These are phyloP conservation scores for Mariannaea elegans DNA, from an alignment of 2,329 filamentous ascomycete species.

Conservation along the genomic window DNA sequence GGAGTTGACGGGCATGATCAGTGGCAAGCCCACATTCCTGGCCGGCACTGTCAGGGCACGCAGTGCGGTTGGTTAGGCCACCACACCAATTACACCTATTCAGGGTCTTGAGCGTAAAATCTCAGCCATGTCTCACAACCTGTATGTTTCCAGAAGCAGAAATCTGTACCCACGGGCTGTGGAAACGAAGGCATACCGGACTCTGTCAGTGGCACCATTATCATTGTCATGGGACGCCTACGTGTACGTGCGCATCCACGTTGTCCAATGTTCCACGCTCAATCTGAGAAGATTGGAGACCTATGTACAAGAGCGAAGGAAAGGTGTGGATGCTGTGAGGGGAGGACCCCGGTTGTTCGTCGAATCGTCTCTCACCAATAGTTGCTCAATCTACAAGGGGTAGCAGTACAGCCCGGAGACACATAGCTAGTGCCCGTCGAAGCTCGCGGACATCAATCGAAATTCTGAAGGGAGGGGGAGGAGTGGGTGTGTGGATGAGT, in stretches of 20 bases:
- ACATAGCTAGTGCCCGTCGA: too few relatives aligned
- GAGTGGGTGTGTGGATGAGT: not conserved
- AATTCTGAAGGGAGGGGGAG: not conserved
- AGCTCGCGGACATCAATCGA: not conserved
- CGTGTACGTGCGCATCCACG: not conserved
- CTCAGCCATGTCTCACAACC: slow-evolving; percentile 33
- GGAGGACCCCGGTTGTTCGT: not conserved
- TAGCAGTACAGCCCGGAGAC: too few relatives aligned
- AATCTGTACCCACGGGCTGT: too few relatives aligned
- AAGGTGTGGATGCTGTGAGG: slow-evolving; percentile 1
- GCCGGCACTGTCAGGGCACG: slow-evolving; percentile 22
- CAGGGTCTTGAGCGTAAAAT: slow-evolving; percentile 24
- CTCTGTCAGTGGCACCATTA: not conserved
- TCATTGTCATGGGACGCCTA: slow-evolving; percentile 8
- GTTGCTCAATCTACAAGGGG: not conserved
- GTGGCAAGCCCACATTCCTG: not conserved
- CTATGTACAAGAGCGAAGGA: not conserved
- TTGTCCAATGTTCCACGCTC: not conserved
- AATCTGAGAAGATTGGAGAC: not conserved
- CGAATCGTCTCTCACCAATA: not conserved
- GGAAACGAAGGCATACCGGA: not conserved
- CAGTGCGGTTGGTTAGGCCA: slow-evolving; percentile 30
- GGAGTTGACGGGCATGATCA: not conserved
- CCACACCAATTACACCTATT: slow-evolving; percentile 18
- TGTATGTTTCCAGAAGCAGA: slow-evolving; percentile 24